Percentiles rank a stretch among this genome's conserved stretches.
phyloP scores from a whole-genome alignment of 202 grass and related monocot species.

The Elaeis oleifera region DNA sequence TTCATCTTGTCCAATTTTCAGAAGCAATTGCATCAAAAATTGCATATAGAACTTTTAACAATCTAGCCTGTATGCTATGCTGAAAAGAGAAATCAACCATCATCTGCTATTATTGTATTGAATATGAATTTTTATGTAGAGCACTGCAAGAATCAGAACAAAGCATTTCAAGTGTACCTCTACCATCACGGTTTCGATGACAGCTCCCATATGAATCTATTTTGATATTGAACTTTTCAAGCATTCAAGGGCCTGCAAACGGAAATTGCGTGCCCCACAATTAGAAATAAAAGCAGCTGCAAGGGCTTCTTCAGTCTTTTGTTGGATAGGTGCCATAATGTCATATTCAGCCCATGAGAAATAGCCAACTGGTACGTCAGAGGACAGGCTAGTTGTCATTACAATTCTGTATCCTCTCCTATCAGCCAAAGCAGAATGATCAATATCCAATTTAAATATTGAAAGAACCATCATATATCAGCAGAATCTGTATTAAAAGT shows the following conservation, averaged over 20 bases:
- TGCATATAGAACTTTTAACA: too few species aligned
- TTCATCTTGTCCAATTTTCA: too few species aligned
- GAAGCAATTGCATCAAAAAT: too few species aligned
- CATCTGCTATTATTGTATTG: too few species aligned
- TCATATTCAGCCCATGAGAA: slow-evolving; percentile 98
- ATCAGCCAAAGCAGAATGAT: slow-evolving; percentile 18
- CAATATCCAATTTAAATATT: slow-evolving; percentile 1
- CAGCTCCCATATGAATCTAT: slow-evolving; percentile 71
- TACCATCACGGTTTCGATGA: slow-evolving; percentile 36
- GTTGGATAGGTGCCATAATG: slow-evolving; percentile 72
- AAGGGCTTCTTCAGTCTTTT: slow-evolving; percentile 68
- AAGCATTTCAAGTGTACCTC: slow-evolving; percentile 14
- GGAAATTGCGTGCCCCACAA: slow-evolving; percentile 86
- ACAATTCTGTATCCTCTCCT: slow-evolving; percentile 82
- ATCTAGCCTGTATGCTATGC: too few species aligned
- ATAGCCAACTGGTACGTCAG: slow-evolving; percentile 92
- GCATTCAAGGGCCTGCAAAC: slow-evolving; percentile 83
- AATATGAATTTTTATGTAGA: too few species aligned
- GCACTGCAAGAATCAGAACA: too few species aligned
- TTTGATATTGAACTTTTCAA: slow-evolving; percentile 61
- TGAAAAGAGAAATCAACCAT: too few species aligned
- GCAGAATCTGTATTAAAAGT: too few species aligned
- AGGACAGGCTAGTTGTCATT: slow-evolving; percentile 89
- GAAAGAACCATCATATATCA: too few species aligned
- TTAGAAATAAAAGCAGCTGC: slow-evolving; percentile 97